Evolutionary conservation across 164 flowering plant species (phyloP).

Genomic region (Amborella trichopoda): DNA sequence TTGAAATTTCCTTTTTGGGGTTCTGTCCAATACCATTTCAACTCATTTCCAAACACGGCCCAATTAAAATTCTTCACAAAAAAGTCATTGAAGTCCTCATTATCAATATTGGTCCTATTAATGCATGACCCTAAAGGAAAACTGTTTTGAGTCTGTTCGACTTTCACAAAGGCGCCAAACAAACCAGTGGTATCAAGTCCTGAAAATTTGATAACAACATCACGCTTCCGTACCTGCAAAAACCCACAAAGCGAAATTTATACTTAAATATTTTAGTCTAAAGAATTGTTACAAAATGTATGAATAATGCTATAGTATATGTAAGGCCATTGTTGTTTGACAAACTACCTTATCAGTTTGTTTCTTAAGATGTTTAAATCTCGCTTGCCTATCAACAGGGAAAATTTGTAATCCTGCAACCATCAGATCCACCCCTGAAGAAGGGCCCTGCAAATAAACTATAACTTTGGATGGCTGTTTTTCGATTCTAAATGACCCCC

Average conservation of each 20-base stretch:
- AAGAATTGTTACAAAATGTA: neutral
- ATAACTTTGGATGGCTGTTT: constrained; percentile 70
- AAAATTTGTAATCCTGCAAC: constrained; percentile 86
- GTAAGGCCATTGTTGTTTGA: neutral
- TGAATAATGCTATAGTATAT: neutral
- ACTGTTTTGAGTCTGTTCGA: constrained; percentile 62
- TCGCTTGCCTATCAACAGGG: constrained; percentile 56
- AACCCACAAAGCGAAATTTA: neutral
- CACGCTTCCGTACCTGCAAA: constrained; percentile 81
- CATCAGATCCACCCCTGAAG: constrained; percentile 84
- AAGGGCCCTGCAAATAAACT: constrained; percentile 92
- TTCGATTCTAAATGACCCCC: constrained; percentile 89
- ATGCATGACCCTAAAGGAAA: constrained; percentile 83
- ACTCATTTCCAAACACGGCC: constrained; percentile 89
- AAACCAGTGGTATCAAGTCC: constrained; percentile 21
- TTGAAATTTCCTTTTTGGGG: constrained; percentile 69
- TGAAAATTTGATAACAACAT: constrained; percentile 61
- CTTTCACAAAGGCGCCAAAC: constrained; percentile 36
- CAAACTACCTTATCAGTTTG: constrained; percentile 62
- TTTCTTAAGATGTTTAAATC: constrained; percentile 52
- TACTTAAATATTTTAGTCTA: too few relatives aligned
- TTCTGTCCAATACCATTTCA: constrained; percentile 94
- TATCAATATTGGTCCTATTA: constrained; percentile 68
- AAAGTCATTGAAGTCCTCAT: constrained; percentile 78
- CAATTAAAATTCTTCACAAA: constrained; percentile 75